Percentiles rank a stretch among this genome's conserved stretches.
Conservation (phyloP, 148 eudicot species). For the Fallopia convolvulus region DNA sequence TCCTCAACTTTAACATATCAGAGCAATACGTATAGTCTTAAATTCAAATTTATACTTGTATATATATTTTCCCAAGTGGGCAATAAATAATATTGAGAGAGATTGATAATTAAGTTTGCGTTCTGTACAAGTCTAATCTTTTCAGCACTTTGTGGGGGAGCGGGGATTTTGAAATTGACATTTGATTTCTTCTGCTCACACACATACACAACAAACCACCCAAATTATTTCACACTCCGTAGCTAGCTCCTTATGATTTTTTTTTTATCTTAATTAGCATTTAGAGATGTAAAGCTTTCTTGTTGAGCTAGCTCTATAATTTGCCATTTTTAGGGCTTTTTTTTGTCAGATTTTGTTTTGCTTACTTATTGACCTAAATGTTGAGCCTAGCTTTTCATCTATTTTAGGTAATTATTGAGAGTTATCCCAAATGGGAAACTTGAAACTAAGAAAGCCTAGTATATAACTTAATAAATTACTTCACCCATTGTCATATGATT, state of each 20-base stretch:
- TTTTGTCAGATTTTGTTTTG: not conserved
- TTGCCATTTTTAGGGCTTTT: conserved; percentile 6
- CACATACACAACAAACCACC: not conserved
- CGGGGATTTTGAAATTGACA: not conserved
- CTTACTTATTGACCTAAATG: not conserved
- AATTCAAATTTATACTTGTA: too few species aligned
- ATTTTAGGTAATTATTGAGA: too few species aligned
- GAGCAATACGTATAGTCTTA: too few species aligned
- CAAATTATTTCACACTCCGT: not conserved
- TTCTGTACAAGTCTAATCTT: not conserved
- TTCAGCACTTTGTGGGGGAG: not conserved
- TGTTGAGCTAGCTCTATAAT: conserved; percentile 6
- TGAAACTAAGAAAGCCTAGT: too few species aligned
- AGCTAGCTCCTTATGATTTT: not conserved
- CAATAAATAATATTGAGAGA: not conserved
- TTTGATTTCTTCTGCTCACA: not conserved
- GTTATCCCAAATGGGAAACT: too few species aligned
- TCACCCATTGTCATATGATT: too few species aligned
- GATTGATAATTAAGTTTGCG: not conserved
- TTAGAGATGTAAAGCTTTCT: conserved; percentile 5
- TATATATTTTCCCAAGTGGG: not conserved
- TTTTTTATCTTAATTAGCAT: not conserved
- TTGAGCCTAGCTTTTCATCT: not conserved
- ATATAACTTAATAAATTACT: too few species aligned
- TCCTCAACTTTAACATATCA: too few species aligned